Conservation (phyloP, 805 yeast genomes). For the Nakazawaea molendinolei region DNA sequence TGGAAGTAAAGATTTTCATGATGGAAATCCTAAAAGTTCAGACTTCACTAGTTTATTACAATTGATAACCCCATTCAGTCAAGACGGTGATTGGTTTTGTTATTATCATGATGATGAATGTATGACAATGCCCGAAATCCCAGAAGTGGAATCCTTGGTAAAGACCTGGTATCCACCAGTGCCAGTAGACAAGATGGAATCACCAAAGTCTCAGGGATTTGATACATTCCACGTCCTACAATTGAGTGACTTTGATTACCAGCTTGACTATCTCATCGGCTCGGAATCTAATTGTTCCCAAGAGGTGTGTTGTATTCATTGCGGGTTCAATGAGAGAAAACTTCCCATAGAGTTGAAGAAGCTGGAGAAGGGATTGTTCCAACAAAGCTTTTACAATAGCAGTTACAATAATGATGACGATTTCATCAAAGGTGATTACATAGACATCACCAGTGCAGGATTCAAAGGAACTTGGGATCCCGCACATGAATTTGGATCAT, state of each 20-base stretch:
- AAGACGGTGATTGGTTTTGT: slow-evolving; percentile 25
- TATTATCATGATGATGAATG: slow-evolving; percentile 18
- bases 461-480: slow-evolving; percentile 22
- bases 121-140: slow-evolving; percentile 11
- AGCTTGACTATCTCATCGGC: slow-evolving; percentile 31
- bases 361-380: neutral
- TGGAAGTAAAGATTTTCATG: slow-evolving; percentile 15
- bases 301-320: slow-evolving; percentile 33
- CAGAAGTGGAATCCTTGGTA: slow-evolving; percentile 9
- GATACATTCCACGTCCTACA: slow-evolving; percentile 32
- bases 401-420: slow-evolving; percentile 23
- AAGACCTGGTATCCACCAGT: slow-evolving; percentile 11
- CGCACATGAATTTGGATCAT: slow-evolving; percentile 33
- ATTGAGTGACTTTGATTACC: slow-evolving; percentile 33
- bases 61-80: slow-evolving; percentile 20
- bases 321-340: slow-evolving; percentile 23
- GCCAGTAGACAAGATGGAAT: slow-evolving; percentile 5
- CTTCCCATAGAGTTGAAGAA: slow-evolving; percentile 12
- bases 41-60: slow-evolving; percentile 21
- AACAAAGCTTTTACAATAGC: slow-evolving; percentile 23
- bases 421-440: slow-evolving; percentile 22
- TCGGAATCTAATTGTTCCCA: slow-evolving; percentile 34
- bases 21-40: slow-evolving; percentile 16
- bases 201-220: slow-evolving; percentile 12
- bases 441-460: slow-evolving; percentile 25